Evolutionary conservation across 495 filamentous ascomycete species (phyloP).

Genomic region (Lasiosphaeriaceae sp.): DNA sequence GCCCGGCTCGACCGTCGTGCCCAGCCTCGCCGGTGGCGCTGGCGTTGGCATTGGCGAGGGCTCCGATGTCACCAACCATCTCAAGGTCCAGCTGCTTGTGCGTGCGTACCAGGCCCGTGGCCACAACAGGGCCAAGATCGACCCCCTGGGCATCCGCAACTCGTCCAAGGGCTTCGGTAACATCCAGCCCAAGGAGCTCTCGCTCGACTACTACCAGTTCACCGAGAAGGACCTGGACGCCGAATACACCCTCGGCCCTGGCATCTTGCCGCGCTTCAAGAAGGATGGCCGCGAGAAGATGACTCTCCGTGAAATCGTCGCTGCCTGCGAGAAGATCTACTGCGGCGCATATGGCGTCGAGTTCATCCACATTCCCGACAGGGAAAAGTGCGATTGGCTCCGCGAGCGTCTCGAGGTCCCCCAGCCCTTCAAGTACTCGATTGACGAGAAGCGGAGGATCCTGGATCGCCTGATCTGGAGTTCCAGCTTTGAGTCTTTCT

Average conservation of each 20-base stretch:
- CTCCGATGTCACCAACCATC: conserved; percentile 86
- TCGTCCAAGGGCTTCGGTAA: conserved; percentile 83
- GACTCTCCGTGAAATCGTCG: conserved; percentile 92
- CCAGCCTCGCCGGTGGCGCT: conserved; percentile 65
- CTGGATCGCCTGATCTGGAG: conserved; percentile 97
- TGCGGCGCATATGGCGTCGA: conserved; percentile 95
- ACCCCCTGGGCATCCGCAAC: conserved; percentile 89
- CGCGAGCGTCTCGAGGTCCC: conserved; percentile 91
- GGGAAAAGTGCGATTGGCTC: conserved; percentile 97
- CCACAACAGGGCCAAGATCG: conserved; percentile 96
- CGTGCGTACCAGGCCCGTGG: conserved; percentile 97
- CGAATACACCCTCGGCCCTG: conserved; percentile 88
- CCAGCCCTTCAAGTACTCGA: conserved; percentile 87
- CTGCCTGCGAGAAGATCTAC: conserved; percentile 90
- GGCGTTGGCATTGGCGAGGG: conserved; percentile 65
- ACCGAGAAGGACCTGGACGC: conserved; percentile 91
- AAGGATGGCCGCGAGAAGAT: conserved; percentile 86
- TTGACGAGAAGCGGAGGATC: conserved; percentile 96
- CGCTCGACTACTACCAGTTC: conserved; percentile 90
- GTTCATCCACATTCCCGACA: conserved; percentile 97
- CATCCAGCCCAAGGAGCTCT: conserved; percentile 85
- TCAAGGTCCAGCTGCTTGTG: conserved; percentile 96
- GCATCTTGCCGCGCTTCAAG: conserved; percentile 92
- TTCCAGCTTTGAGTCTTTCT: conserved; percentile 91
- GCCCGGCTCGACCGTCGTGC: conserved; percentile 73